Base-by-base conservation (phyloP, 2,329 filamentous ascomycete species). In the Trematosphaeria pertusa region DNA sequence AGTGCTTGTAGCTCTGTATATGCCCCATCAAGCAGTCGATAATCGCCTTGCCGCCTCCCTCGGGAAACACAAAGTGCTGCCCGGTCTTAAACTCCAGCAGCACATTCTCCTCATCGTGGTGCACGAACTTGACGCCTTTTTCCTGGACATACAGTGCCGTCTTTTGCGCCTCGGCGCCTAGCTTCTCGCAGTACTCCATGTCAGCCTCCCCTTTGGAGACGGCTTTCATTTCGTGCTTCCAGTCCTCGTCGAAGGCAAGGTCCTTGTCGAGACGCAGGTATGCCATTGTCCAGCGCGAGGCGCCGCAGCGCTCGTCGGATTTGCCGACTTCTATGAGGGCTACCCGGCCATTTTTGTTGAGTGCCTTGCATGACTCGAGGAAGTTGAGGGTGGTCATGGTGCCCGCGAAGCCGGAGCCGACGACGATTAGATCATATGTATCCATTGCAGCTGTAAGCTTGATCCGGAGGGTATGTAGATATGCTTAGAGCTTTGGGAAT, bases 231-330 rank as follows among this genome's bases (percentile, higher is more conserved):
- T 70, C 67, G 34, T 66, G 61, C 43, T 65, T 60, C 67, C 67
- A 70, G 44, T 66, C 66, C 21, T 59, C 55, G 46, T 72, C 67
- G 45, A 70, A 72, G 39, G 61, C 51, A 14, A 70, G 54, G 43
- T 74, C 60, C 48, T 69, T 68, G 58, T 73, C 71, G 5, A 76
- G 52, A n/a, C 71, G 59, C 6, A 76, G 61, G 48, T 73, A 74
- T 4, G 73, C 71, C 69, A 73, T 73, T 3, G 71, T 75, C 73
- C 72, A 74, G 38, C 71, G 62, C 7, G 64, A 72, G 26, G 73
- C 72, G 31, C 72, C 72, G 45, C 70, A 73, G 46, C 72, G 67
- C 52, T 75, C 73, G 20, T 66, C 70, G 15, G 70, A 60, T 43
- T 67, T 70, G 24, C 72, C 71, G 5, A 68, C 71, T 52, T 75